phyloP scores from a whole-genome alignment of 352 stramenopile genomes.

The Lagenidium giganteum region DNA sequence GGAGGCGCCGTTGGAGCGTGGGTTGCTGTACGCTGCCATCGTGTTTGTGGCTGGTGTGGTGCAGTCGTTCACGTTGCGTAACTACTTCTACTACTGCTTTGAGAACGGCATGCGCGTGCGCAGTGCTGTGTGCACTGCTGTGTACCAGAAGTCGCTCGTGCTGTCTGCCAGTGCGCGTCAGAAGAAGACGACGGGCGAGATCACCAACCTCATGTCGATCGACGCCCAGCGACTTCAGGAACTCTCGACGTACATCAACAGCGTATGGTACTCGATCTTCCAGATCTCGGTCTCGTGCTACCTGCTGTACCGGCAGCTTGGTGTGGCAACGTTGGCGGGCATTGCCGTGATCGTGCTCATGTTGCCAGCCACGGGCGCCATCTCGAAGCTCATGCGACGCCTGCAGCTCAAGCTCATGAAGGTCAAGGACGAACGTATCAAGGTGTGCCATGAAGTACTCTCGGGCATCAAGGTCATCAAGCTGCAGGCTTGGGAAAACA shows the following conservation, averaged over 20 bases:
- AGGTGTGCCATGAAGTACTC: constrained; percentile 92
- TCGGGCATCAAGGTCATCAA: constrained; percentile 95
- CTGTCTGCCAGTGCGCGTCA: constrained; percentile 60
- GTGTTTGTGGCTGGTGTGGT: constrained; percentile 61
- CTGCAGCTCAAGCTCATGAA: constrained; percentile 84
- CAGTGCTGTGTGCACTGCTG: constrained; percentile 52
- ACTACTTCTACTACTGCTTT: constrained; percentile 81
- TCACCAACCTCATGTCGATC: constrained; percentile 95
- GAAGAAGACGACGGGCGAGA: constrained; percentile 84
- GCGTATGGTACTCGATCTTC: constrained; percentile 75
- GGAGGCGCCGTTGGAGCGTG: constrained; percentile 30
- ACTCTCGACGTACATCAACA: constrained; percentile 90
- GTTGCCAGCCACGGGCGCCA: constrained; percentile 81
- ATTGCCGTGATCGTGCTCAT: constrained; percentile 88
- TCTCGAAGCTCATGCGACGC: constrained; percentile 77
- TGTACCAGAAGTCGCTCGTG: constrained; percentile 79
- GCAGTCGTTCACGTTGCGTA: constrained; percentile 53
- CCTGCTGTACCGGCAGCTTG: constrained; percentile 57
- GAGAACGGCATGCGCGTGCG: constrained; percentile 57
- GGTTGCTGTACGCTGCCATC: constrained; percentile 44
- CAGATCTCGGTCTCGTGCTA: constrained; percentile 59
- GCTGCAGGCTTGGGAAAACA: constrained; percentile 92
- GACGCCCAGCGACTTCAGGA: constrained; percentile 93
- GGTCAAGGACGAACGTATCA: constrained; percentile 90
- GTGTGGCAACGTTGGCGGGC: constrained; percentile 80